phyloP scores from a whole-genome alignment of 805 yeast species.

The Grigorovia jiainica region DNA sequence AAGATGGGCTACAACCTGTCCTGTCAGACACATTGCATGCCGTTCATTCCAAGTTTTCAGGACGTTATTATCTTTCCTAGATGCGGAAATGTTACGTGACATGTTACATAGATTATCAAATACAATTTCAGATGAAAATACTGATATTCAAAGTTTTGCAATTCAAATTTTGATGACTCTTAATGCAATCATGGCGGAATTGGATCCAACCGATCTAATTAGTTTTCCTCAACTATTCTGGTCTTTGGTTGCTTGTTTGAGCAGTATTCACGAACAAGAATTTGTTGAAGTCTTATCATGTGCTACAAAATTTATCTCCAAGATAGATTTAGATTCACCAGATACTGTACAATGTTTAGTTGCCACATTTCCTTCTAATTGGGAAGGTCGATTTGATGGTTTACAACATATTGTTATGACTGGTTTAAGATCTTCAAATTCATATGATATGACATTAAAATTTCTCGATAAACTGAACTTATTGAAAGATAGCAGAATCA shows the following conservation, averaged over 20 bases:
- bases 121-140: constrained; percentile 81
- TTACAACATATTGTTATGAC: constrained; percentile 67
- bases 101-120: constrained; percentile 89
- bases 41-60: constrained; percentile 91
- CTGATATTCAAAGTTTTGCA: constrained; percentile 91
- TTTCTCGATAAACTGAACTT: constrained; percentile 63
- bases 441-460: constrained; percentile 68
- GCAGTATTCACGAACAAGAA: constrained; percentile 86
- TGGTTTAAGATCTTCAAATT: constrained; percentile 73
- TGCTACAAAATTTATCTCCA: constrained; percentile 70
- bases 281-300: constrained; percentile 81
- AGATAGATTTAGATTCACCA: constrained; percentile 75
- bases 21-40: constrained; percentile 94
- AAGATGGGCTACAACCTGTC: constrained; percentile 94
- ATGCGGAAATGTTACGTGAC: constrained; percentile 81
- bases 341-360: constrained; percentile 78
- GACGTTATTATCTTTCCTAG: constrained; percentile 69
- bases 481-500: constrained; percentile 61
- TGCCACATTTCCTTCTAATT: constrained; percentile 82
- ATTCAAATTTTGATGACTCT: constrained; percentile 96
- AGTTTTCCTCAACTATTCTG: constrained; percentile 92
- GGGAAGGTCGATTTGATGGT: constrained; percentile 94
- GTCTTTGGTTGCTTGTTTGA: constrained; percentile 87
- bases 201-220: constrained; percentile 66
- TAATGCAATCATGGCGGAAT: constrained; percentile 82